Base-by-base conservation (phyloP, 495 filamentous ascomycete species). In the Penicillium mononematosum region DNA sequence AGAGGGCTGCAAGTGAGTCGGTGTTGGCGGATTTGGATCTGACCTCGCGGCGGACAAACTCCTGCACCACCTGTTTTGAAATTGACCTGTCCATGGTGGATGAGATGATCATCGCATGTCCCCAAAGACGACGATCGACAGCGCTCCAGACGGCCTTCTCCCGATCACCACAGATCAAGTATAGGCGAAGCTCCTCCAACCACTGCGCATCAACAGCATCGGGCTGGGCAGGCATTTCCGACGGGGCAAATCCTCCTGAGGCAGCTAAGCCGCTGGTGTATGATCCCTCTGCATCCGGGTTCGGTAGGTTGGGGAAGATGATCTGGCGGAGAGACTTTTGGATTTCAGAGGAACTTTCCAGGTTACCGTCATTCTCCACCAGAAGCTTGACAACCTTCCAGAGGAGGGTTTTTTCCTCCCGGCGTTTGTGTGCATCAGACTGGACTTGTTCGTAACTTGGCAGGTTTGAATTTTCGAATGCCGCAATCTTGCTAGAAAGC, bases 101-200 rank as follows among this genome's bases (percentile, higher is more conserved):
- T 17, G 95, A 85, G 43, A 99, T 84, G 38, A 98, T 81, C 79
- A 99, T 86, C 9, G 95, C 95, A 73, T 99, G 95, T 11, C 89
- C 93, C 95, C 95, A 99, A 4, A 98, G 75, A 38, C 91, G 85
- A 67, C 88, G 88, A 66, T 99, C 95, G n/a, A 89, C 92, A 7
- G 95, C 95, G 55, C 84, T 78, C 94, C 94, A 98, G 11, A 96
- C 87, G 3, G 95, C 95, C 63, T 92, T 91, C 64, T 96, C 92
- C 11, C 89, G 82, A 31, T 99, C 88, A 12, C 95, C 94, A 36
- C 78, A 71, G 6, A 96, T 74, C 22, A 99, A 81, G 59, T 84
- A 74, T 25, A 78, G 84, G 10, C 89, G 85, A 46, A 99, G 79
- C 32, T 80, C 78, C 53, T 89, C 84, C 10, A 94, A 68, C 14